phyloP scores from a whole-genome alignment of 2,329 filamentous ascomycete species.

The Parascedosporium putredinis region DNA sequence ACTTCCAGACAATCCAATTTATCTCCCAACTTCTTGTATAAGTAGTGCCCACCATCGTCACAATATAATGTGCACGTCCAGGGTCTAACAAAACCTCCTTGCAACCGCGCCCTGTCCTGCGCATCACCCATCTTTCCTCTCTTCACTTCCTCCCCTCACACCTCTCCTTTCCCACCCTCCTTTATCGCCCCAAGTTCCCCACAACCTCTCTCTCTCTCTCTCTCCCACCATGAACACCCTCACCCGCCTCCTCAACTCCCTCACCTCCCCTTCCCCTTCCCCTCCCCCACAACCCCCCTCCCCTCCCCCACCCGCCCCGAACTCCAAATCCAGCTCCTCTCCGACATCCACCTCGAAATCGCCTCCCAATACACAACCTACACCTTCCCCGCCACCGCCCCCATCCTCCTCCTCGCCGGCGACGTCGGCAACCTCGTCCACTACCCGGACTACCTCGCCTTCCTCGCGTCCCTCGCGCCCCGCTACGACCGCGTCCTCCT shows the following conservation, averaged over 20 bases:
- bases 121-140: too few species aligned
- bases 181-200: too few species aligned
- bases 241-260: background rate
- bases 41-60: too few species aligned
- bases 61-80: too few species aligned
- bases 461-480: constrained; percentile 29
- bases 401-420: constrained; percentile 35
- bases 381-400: constrained; percentile 27
- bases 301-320: background rate
- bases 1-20: too few species aligned
- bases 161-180: background rate
- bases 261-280: background rate
- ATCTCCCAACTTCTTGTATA: too few species aligned
- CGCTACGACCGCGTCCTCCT: constrained; percentile 34
- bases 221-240: background rate
- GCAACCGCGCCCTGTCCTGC: too few species aligned
- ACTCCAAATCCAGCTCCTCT: constrained; percentile 30
- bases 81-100: too few species aligned
- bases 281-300: constrained; percentile 6
- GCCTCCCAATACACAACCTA: constrained; percentile 31
- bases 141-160: too few species aligned
- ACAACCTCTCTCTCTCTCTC: background rate
- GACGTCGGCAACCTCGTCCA: constrained; percentile 40
- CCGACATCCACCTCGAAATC: constrained; percentile 40
- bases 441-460: constrained; percentile 31